Percentiles rank a stretch among this genome's conserved stretches.
phyloP scores from a whole-genome alignment of 495 filamentous ascomycete genomes.

The Neurospora africana region DNA sequence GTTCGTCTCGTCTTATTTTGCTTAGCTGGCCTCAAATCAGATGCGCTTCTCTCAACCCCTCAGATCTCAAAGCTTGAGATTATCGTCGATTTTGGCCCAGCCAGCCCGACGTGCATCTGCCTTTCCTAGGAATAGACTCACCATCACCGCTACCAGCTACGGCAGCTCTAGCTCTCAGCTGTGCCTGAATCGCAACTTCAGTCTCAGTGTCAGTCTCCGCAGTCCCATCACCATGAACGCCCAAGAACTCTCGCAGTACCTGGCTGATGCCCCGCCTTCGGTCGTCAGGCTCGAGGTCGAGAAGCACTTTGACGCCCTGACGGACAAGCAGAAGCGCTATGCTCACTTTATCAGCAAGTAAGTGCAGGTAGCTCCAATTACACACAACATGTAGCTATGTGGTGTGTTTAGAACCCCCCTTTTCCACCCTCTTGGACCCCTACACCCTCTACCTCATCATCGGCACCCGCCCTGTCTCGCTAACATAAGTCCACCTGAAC shows the following conservation, averaged over 20 bases:
- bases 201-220: background rate
- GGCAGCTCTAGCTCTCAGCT: background rate
- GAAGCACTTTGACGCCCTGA: constrained; percentile 77
- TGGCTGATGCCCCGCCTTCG: constrained; percentile 80
- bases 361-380: constrained; percentile 1
- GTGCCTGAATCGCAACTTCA: background rate
- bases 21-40: background rate
- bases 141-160: constrained; percentile 1
- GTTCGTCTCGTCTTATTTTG: background rate
- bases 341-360: constrained; percentile 87
- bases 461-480: background rate
- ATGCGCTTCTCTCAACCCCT: constrained; percentile 14
- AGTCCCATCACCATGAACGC: constrained; percentile 32
- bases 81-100: background rate
- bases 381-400: background rate
- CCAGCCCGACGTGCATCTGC: constrained; percentile 1
- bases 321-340: constrained; percentile 71
- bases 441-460: background rate
- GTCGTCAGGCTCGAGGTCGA: constrained; percentile 79
- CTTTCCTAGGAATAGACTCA: background rate
- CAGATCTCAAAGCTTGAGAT: constrained; percentile 10
- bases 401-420: background rate
- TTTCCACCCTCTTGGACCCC: background rate
- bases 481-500: background rate
- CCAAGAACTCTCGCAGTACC: constrained; percentile 56